phyloP scores from a whole-genome alignment of 306 rosid genomes.

The Fragaria vesca region DNA sequence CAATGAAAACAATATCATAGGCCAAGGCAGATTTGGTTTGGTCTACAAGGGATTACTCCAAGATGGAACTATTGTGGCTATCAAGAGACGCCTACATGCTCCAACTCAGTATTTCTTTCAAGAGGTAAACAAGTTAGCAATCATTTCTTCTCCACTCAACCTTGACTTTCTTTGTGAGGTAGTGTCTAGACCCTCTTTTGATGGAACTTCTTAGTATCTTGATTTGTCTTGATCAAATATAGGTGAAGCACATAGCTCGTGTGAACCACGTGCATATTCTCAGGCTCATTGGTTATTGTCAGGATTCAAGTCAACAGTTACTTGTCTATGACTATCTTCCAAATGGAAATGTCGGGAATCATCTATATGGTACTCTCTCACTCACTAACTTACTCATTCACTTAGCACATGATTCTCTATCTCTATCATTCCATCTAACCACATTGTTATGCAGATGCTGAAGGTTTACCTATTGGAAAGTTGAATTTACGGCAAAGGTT shows the following conservation, averaged over 20 bases:
- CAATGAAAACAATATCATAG: constrained; percentile 48
- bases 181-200: neutral
- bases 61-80: constrained; percentile 71
- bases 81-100: constrained; percentile 53
- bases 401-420: constrained; percentile 13
- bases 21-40: constrained; percentile 69
- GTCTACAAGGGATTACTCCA: constrained; percentile 70
- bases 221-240: constrained; percentile 13
- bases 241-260: constrained; percentile 56
- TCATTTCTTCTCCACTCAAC: neutral
- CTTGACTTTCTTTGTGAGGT: neutral
- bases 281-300: constrained; percentile 59
- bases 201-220: neutral
- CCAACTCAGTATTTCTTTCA: constrained; percentile 42
- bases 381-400: constrained; percentile 22
- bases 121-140: constrained; percentile 37
- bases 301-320: constrained; percentile 57
- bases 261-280: constrained; percentile 55
- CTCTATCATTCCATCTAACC: neutral
- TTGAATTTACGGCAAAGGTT: constrained; percentile 51
- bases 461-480: constrained; percentile 66
- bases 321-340: constrained; percentile 61
- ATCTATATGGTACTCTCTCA: constrained; percentile 54
- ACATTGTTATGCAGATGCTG: constrained; percentile 45
- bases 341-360: constrained; percentile 65